Evolutionary conservation across 164 flowering plant genomes (phyloP).

Genomic region (Berberis thunbergii): DNA sequence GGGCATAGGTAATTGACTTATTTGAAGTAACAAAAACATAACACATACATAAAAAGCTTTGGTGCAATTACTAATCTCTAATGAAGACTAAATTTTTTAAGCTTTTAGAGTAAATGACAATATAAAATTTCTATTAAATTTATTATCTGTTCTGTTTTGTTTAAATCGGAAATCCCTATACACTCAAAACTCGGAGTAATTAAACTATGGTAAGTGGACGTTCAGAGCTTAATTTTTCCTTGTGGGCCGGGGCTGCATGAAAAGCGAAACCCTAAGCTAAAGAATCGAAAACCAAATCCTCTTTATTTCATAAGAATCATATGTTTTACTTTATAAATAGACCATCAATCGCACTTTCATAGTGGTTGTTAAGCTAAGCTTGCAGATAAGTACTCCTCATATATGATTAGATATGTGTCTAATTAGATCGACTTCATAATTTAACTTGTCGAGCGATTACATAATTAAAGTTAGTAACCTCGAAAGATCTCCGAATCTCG

Average conservation of each 20-base stretch:
- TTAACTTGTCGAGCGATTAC: conserved; percentile 1
- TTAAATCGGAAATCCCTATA: too few relatives aligned
- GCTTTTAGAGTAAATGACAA: neutral
- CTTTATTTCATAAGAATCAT: neutral
- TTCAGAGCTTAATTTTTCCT: neutral
- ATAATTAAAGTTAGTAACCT: neutral
- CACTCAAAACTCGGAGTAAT: too few relatives aligned
- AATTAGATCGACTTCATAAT: neutral
- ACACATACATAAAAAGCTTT: neutral
- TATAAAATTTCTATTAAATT: too few relatives aligned
- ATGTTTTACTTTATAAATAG: neutral
- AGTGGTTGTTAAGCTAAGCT: conserved; percentile 12
- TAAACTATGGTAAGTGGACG: neutral
- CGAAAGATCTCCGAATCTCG: conserved; percentile 1
- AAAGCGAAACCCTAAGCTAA: neutral
- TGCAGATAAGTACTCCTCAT: neutral
- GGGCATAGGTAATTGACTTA: neutral
- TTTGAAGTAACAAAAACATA: neutral
- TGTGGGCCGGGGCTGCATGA: neutral
- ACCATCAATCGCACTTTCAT: neutral
- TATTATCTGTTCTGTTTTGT: neutral
- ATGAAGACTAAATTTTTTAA: too few relatives aligned
- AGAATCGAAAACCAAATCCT: neutral
- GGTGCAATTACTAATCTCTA: too few relatives aligned
- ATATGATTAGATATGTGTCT: conserved; percentile 10